Conservation (phyloP, 768 basidiomycete genomes). For the Suillus subaureus region DNA sequence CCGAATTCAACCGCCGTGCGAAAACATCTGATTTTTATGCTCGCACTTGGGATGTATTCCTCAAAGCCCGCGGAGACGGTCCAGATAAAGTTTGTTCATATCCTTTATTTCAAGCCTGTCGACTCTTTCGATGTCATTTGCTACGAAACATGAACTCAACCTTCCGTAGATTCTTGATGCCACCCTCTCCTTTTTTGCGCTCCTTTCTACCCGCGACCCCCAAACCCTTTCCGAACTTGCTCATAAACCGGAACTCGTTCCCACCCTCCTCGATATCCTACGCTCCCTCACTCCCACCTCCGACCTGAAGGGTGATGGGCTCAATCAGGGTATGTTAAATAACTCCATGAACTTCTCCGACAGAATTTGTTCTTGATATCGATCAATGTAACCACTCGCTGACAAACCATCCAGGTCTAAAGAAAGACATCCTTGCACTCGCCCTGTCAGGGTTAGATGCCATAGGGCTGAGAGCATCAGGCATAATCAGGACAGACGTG, state of each 20-base stretch:
- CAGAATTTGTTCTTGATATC: background rate
- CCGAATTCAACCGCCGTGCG: conserved; percentile 77
- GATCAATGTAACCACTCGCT: background rate
- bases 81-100: conserved; percentile 56
- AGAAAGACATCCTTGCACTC: conserved; percentile 54
- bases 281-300: conserved; percentile 15
- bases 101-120: background rate
- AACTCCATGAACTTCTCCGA: background rate
- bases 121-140: background rate
- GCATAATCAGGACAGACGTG: conserved; percentile 61
- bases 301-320: background rate
- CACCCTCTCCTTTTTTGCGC: conserved; percentile 60
- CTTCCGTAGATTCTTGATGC: conserved; percentile 62
- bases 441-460: conserved; percentile 38
- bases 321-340: conserved; percentile 4
- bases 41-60: conserved; percentile 69
- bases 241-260: conserved; percentile 35
- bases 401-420: conserved; percentile 17
- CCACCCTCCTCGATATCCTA: conserved; percentile 49
- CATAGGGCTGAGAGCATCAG: conserved; percentile 50
- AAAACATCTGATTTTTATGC: conserved; percentile 74
- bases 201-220: conserved; percentile 63
- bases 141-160: background rate
- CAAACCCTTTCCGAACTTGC: conserved; percentile 58
- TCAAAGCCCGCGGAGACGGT: conserved; percentile 57